phyloP scores from a whole-genome alignment of 345 rosid genomes.

The Gossypioides kirkii region DNA sequence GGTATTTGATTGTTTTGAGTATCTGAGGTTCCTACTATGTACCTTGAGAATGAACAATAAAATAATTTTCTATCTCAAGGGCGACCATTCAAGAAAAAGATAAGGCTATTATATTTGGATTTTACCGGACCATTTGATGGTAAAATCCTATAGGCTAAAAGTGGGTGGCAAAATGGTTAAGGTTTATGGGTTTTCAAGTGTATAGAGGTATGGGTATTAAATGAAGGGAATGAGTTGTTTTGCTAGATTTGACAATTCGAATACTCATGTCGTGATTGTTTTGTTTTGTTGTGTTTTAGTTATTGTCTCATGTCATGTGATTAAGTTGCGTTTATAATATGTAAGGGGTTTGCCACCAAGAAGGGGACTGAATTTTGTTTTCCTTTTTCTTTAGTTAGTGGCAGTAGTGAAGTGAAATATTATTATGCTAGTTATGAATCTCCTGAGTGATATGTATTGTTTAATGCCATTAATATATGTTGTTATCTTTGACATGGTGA shows the following conservation, averaged over 20 bases:
- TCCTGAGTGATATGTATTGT: too few relatives aligned
- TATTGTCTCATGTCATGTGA: background rate
- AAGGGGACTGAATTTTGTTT: too few relatives aligned
- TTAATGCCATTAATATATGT: too few relatives aligned
- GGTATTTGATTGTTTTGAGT: background rate
- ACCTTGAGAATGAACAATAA: background rate
- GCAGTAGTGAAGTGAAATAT: too few relatives aligned
- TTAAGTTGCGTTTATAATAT: too few relatives aligned
- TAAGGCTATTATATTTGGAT: background rate
- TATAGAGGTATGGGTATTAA: conserved; percentile 25
- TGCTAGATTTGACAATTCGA: background rate
- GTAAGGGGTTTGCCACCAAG: too few relatives aligned
- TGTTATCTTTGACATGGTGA: too few relatives aligned
- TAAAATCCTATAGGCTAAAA: background rate
- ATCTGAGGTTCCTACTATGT: background rate
- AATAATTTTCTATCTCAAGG: background rate
- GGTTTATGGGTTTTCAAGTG: conserved; percentile 20
- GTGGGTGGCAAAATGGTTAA: conserved; percentile 9
- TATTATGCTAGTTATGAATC: too few relatives aligned
- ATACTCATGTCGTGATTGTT: background rate
- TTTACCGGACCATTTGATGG: conserved; percentile 3
- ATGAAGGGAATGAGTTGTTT: conserved; percentile 14
- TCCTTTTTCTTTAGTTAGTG: too few relatives aligned
- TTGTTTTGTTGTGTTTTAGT: background rate
- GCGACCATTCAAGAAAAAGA: background rate